Percentiles rank a stretch among this genome's conserved stretches.
Conservation (phyloP, 495 filamentous ascomycete species). For the Podospora fimiseda region DNA sequence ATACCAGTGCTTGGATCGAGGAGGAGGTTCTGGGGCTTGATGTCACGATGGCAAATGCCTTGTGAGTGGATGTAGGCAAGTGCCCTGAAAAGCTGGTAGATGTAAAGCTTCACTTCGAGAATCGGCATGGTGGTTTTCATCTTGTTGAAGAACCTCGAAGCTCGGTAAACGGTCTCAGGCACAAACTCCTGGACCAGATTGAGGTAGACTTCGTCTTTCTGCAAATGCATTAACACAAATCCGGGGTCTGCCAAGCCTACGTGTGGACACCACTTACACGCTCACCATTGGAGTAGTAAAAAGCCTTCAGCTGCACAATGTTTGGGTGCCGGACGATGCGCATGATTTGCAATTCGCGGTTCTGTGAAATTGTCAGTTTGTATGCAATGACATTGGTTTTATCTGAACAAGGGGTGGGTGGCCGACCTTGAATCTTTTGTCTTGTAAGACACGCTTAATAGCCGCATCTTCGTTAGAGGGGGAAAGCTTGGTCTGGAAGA, state of each 20-base stretch:
- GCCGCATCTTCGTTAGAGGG: conserved; percentile 95
- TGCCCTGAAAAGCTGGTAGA: conserved; percentile 97
- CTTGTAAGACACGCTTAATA: conserved; percentile 96
- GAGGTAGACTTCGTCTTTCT: conserved; percentile 99
- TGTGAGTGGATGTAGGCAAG: conserved; percentile 99
- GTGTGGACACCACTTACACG: conserved; percentile 54
- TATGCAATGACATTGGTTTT: not conserved
- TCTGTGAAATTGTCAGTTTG: conserved; percentile 54
- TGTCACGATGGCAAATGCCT: conserved; percentile 98
- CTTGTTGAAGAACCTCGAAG: conserved; percentile 99
- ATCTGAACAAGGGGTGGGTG: no score
- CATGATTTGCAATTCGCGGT: conserved; percentile 99
- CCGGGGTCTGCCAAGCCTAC: not conserved
- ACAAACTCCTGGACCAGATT: conserved; percentile 98
- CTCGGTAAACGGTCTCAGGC: conserved; percentile 95
- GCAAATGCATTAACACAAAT: conserved; percentile 8
- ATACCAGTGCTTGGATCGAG: conserved; percentile 86
- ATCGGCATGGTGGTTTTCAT: conserved; percentile 99
- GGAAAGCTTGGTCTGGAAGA: conserved; percentile 97
- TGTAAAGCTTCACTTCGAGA: conserved; percentile 97
- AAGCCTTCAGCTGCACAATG: conserved; percentile 97
- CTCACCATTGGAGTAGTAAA: conserved; percentile 99
- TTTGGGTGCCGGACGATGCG: conserved; percentile 97
- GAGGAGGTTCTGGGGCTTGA: conserved; percentile 97
- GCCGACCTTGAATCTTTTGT: conserved; percentile 95